Percentiles rank a stretch among this genome's conserved stretches.
Evolutionary conservation across 768 basidiomycete species (phyloP).

Genomic region (Xanthoconium purpureum): DNA sequence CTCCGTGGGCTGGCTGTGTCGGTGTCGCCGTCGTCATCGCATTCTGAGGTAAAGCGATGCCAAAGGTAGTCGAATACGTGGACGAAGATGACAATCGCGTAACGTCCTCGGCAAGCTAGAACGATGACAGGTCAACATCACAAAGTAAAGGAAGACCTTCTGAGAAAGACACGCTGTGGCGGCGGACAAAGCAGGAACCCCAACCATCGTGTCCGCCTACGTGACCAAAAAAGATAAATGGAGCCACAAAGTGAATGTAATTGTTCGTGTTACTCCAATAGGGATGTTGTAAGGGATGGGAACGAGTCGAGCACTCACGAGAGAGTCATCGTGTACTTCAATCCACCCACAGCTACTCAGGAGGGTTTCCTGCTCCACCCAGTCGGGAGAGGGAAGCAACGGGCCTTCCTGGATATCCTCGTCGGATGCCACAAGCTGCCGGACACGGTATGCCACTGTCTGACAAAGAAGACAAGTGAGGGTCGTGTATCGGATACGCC

Average conservation of each 20-base stretch:
- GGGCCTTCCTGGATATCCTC: constrained; percentile 61
- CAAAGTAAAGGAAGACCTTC: not conserved
- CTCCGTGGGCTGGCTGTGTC: constrained; percentile 25
- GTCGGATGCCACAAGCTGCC: constrained; percentile 55
- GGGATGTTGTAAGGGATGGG: not conserved
- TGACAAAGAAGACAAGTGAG: constrained; percentile 71
- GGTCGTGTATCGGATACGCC: constrained; percentile 57
- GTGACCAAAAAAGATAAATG: not conserved
- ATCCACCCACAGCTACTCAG: constrained; percentile 71
- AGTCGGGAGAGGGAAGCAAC: constrained; percentile 68
- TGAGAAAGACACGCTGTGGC: constrained; percentile 7
- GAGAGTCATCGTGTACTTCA: constrained; percentile 59
- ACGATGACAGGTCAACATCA: constrained; percentile 16
- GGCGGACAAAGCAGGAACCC: constrained; percentile 5
- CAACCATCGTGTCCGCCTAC: not conserved
- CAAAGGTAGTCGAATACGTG: constrained; percentile 45
- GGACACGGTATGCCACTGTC: constrained; percentile 63
- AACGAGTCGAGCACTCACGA: constrained; percentile 49
- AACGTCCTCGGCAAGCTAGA: constrained; percentile 28
- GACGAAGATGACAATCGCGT: constrained; percentile 34
- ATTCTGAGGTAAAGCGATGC: constrained; percentile 40
- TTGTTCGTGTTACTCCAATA: not conserved
- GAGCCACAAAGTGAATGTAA: constrained; percentile 2
- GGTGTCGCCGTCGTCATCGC: constrained; percentile 21
- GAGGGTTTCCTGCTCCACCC: constrained; percentile 72